Conservation (phyloP, 2,329 filamentous ascomycete species). For the Didymella arachidicola region DNA sequence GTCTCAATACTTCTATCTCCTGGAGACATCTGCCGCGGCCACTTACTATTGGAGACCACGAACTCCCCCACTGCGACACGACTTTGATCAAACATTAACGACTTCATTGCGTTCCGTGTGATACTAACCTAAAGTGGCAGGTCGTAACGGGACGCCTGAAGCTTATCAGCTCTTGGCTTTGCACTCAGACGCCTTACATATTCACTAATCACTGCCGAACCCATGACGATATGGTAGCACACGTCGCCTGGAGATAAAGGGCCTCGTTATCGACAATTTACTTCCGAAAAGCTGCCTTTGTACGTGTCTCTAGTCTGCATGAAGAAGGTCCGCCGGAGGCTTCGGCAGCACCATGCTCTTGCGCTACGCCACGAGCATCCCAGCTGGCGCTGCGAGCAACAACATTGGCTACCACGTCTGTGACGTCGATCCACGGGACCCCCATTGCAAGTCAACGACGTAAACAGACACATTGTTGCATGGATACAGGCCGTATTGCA, state of each 20-base stretch:
- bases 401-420: background rate
- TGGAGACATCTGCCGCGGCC: background rate
- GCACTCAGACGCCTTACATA: background rate
- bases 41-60: background rate
- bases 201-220: background rate
- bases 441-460: background rate
- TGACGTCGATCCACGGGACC: background rate
- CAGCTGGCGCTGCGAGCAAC: background rate
- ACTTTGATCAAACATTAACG: background rate
- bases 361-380: background rate
- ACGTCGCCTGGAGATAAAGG: background rate
- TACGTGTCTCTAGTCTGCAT: background rate
- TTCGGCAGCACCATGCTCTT: background rate
- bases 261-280: background rate
- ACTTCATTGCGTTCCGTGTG: background rate
- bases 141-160: background rate
- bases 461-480: background rate
- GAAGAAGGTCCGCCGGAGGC: background rate
- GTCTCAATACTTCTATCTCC: background rate
- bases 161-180: slow-evolving; percentile 1
- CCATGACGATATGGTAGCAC: background rate
- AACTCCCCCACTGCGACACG: background rate
- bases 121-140: background rate
- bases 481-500: background rate
- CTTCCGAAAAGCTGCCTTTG: background rate